Conservation (phyloP, 2,329 filamentous ascomycete species). For the Gliomastix tumulicola region DNA sequence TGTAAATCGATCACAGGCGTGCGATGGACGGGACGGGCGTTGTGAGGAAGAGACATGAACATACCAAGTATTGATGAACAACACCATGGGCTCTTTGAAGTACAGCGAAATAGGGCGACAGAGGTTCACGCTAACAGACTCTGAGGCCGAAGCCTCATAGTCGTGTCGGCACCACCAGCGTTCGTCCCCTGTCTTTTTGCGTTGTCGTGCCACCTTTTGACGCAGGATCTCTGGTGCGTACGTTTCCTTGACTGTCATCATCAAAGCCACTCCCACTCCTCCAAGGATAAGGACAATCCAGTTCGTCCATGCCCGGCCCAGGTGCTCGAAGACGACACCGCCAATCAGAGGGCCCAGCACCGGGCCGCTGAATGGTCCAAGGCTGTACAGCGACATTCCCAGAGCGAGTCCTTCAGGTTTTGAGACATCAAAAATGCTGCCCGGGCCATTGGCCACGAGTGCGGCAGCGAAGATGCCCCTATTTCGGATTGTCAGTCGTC, state of each 20-base stretch:
- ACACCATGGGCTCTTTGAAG: constrained; percentile 73
- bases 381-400: constrained; percentile 76
- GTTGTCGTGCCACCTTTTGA: constrained; percentile 53
- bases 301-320: constrained; percentile 85
- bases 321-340: constrained; percentile 61
- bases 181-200: constrained; percentile 63
- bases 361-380: constrained; percentile 78
- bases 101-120: constrained; percentile 71
- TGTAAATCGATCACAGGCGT: no score
- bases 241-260: constrained; percentile 62
- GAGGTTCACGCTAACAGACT: constrained; percentile 68
- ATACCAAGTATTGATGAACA: constrained; percentile 62
- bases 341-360: constrained; percentile 63
- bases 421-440: constrained; percentile 76
- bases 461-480: constrained; percentile 55
- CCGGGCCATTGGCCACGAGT: constrained; percentile 78
- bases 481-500: background rate
- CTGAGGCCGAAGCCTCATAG: constrained; percentile 54
- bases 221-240: constrained; percentile 68
- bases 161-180: constrained; percentile 80
- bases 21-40: no score
- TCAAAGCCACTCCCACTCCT: constrained; percentile 51
- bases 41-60: no score
- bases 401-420: constrained; percentile 71
- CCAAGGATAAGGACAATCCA: constrained; percentile 73